Evolutionary conservation across 2,329 filamentous ascomycete species (phyloP).

Genomic region (Parasarocladium wereldwijsianum): DNA sequence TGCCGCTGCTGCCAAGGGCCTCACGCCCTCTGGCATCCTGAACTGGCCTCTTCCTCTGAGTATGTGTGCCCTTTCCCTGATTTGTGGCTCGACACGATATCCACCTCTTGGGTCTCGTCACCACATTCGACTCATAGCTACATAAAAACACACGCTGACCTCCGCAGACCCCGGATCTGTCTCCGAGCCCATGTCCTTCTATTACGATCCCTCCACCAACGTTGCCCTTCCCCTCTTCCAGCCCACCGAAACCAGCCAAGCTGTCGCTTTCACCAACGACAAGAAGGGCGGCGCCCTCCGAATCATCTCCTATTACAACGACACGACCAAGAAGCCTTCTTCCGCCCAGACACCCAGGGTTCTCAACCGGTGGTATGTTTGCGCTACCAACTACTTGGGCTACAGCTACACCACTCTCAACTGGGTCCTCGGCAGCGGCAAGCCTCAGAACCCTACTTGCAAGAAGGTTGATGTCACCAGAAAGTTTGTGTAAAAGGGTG

Average conservation of each 20-base stretch:
- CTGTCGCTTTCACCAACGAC: constrained; percentile 12
- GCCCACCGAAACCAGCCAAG: constrained; percentile 10
- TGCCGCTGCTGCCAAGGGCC: constrained; percentile 5
- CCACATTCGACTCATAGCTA: too few relatives aligned
- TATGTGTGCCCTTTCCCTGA: background rate
- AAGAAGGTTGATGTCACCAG: constrained; percentile 10
- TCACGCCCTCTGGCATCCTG: constrained; percentile 5
- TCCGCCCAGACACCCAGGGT: constrained; percentile 2
- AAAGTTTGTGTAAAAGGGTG: constrained; percentile 8
- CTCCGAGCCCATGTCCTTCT: constrained; percentile 8
- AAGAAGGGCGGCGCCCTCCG: constrained; percentile 5
- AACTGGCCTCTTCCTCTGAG: constrained; percentile 6
- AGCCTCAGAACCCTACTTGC: constrained; percentile 12
- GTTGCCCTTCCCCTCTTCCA: constrained; percentile 9
- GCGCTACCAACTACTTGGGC: constrained; percentile 7
- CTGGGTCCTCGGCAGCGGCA: constrained; percentile 8
- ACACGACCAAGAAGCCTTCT: constrained; percentile 8
- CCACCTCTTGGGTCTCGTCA: too few relatives aligned
- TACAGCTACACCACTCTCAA: constrained; percentile 9
- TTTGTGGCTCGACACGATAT: too few relatives aligned
- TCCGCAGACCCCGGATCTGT: constrained; percentile 1
- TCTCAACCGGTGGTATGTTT: constrained; percentile 10
- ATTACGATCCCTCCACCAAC: constrained; percentile 10
- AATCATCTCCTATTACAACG: constrained; percentile 8
- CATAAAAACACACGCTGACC: background rate